Conservation (phyloP, 2,329 filamentous ascomycete species). For the Monilinia laxa region DNA sequence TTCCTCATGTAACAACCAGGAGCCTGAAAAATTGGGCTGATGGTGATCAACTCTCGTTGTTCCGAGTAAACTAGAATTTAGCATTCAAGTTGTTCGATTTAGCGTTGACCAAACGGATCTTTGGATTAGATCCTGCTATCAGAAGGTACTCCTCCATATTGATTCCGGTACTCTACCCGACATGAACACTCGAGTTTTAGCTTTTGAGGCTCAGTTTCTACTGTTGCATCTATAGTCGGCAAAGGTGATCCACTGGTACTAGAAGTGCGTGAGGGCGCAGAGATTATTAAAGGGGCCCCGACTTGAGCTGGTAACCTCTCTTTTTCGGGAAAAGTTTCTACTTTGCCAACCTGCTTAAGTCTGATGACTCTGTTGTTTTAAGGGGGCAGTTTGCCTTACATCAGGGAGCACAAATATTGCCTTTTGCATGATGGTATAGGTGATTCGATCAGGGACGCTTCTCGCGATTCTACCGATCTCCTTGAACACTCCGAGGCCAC, state of each 20-base stretch:
- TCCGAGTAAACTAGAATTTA: too few relatives aligned
- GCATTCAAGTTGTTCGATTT: too few relatives aligned
- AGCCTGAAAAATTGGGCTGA: too few relatives aligned
- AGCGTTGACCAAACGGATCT: too few relatives aligned
- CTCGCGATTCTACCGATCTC: too few relatives aligned
- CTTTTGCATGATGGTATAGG: too few relatives aligned
- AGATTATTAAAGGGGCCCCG: background rate
- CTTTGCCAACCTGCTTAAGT: background rate
- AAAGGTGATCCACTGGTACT: background rate
- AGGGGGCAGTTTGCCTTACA: background rate
- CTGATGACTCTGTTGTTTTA: background rate
- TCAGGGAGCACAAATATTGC: background rate
- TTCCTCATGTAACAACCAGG: too few relatives aligned
- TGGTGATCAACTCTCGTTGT: too few relatives aligned
- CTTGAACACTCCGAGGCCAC: too few relatives aligned
- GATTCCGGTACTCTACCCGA: background rate
- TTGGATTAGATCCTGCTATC: too few relatives aligned
- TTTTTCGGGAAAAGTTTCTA: background rate
- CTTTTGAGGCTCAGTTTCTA: background rate
- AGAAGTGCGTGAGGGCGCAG: background rate
- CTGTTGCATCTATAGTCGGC: background rate
- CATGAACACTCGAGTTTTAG: background rate
- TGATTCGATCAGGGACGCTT: too few relatives aligned
- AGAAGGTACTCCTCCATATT: background rate
- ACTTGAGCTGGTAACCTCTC: too few relatives aligned